Evolutionary conservation across 1,139 yeast species (phyloP).

Genomic region (Taphrina confusa): DNA sequence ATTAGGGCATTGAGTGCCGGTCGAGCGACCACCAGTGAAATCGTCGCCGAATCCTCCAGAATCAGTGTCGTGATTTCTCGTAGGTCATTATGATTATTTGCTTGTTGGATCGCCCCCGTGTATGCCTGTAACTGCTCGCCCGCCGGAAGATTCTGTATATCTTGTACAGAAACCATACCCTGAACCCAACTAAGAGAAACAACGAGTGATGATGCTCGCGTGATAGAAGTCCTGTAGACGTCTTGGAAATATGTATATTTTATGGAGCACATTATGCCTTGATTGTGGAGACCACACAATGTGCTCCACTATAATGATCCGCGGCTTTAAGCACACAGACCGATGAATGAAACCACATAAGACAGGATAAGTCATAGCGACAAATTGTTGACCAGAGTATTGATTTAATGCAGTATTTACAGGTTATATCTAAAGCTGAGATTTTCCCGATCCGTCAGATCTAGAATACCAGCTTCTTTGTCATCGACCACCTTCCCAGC

Average conservation of each 20-base stretch:
- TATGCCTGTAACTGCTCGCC: conserved; percentile 5
- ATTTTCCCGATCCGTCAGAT: conserved; percentile 64
- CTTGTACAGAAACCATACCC: not conserved
- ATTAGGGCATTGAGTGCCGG: conserved; percentile 7
- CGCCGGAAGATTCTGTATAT: not conserved
- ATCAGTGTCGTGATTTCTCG: not conserved
- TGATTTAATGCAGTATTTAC: too few relatives aligned
- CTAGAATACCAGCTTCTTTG: conserved; percentile 55
- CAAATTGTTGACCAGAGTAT: too few relatives aligned
- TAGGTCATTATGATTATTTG: not conserved
- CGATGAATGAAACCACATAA: too few relatives aligned
- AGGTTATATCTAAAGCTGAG: conserved; percentile 57
- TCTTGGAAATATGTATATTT: too few relatives aligned
- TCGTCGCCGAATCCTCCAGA: not conserved
- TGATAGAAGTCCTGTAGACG: too few relatives aligned
- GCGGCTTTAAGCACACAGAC: too few relatives aligned
- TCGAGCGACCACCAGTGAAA: conserved; percentile 12
- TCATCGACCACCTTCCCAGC: conserved; percentile 42
- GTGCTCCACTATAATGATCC: too few relatives aligned
- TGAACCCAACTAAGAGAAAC: too few relatives aligned
- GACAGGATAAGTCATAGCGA: too few relatives aligned
- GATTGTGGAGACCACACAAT: too few relatives aligned
- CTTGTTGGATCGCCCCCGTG: not conserved
- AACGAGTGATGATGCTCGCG: too few relatives aligned
- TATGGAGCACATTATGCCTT: too few relatives aligned